Base-by-base conservation (phyloP, 2,329 filamentous ascomycete species). In the Scolecobasidium constrictum region DNA sequence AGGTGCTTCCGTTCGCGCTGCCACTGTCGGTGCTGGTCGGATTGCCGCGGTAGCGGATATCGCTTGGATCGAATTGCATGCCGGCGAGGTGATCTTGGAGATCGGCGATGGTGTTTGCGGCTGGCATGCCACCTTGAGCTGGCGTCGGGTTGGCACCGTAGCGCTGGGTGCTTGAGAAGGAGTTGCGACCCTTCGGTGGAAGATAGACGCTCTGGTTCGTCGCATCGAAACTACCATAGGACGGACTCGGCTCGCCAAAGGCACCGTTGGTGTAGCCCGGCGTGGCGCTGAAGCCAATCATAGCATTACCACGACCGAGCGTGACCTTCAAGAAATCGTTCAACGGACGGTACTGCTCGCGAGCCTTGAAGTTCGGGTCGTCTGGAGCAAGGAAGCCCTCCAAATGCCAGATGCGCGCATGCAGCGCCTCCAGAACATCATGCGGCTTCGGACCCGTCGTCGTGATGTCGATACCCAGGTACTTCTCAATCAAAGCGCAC, bases 401-500 rank as follows among this genome's bases (percentile, higher is more conserved):
- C 5, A 41, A 19, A 18, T 41, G 16, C 38, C 38, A 41, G 5
- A 41, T 23, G 19, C 38, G 38, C 11, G 17, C 21, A 20, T 41
- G 38, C 2, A 41, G 15, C 11, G 33, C 15, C 28, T 41, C 38
- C 5, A 41, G 23, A n/a, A 41, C 22, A 26, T 41, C 33, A 13
- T 28, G 22, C 7, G 38, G 26, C 38, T 41, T 41, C 16, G 38
- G 38, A 21, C 38, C 38, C 15, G 38, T 41, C 3, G 38, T 41
- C 13, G 38, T 41, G 13, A 41, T 33, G 13, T 41, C 38, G 4
- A 41, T 19, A 18, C 38, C 38, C 2, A 41, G 26, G 17, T 31
- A 19, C 19, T 41, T 41, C 19, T 41, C 38, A n/a, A 41, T 19
- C 6, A 41, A 26, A 17, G 38, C n/a, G 15, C 11, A 41, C 33